Conservation (phyloP, 2,329 filamentous ascomycete genomes). For the Blumeria hordei region DNA sequence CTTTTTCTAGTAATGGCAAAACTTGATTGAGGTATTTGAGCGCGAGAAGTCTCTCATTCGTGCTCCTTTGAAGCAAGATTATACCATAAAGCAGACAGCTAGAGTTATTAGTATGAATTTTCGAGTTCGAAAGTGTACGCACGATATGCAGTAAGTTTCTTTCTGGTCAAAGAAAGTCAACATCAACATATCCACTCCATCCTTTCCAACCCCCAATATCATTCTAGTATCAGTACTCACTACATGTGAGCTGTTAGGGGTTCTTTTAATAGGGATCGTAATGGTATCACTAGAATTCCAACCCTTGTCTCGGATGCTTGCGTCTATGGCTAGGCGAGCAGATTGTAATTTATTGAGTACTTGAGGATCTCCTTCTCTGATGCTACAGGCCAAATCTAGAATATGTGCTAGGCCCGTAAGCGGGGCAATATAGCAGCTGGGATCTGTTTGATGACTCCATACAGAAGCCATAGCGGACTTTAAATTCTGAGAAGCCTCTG, state of each 20-base stretch:
- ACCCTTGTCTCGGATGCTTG: constrained; percentile 18
- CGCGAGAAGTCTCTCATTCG: constrained; percentile 20
- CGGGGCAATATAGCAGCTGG: constrained; percentile 37
- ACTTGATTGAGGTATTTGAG: constrained; percentile 33
- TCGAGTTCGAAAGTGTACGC: constrained; percentile 2
- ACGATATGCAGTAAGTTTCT: constrained; percentile 22
- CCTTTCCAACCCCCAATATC: constrained; percentile 25
- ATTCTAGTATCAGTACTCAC: constrained; percentile 32
- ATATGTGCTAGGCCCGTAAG: constrained; percentile 40
- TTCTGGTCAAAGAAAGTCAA: constrained; percentile 36
- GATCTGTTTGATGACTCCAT: constrained; percentile 43
- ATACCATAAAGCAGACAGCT: constrained; percentile 13
- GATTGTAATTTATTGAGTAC: constrained; percentile 33
- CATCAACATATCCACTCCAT: constrained; percentile 28
- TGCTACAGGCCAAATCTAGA: constrained; percentile 44
- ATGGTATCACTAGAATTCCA: constrained; percentile 21
- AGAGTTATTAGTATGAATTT: background rate
- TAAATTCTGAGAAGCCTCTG: constrained; percentile 43
- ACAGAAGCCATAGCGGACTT: constrained; percentile 53
- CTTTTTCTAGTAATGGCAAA: constrained; percentile 19
- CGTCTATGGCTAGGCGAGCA: constrained; percentile 38
- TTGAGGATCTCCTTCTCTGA: constrained; percentile 36
- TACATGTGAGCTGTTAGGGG: constrained; percentile 21
- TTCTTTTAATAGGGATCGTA: constrained; percentile 29
- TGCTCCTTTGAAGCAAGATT: constrained; percentile 24